These are phyloP conservation scores for Sclerotiophoma versabilis DNA, from an alignment of 2,329 filamentous ascomycete genomes.

Conservation along the genomic window DNA sequence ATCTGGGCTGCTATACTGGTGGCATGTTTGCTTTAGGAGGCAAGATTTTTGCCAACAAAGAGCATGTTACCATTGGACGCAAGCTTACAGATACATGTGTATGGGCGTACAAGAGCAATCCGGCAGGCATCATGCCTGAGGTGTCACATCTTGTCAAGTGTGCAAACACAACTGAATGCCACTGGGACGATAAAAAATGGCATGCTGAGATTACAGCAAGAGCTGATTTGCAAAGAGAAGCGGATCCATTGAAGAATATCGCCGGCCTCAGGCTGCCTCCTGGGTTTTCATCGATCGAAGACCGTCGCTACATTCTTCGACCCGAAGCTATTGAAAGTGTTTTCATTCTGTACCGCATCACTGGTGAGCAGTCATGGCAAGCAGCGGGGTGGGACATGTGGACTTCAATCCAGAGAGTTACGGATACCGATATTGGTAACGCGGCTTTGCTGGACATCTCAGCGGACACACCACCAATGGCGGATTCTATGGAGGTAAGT, in stretches of 20 bases:
- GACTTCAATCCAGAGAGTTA: slow-evolving; percentile 52
- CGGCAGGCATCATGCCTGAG: slow-evolving; percentile 69
- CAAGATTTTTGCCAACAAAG: slow-evolving; percentile 62
- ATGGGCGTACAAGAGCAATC: slow-evolving; percentile 66
- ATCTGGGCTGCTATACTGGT: slow-evolving; percentile 67
- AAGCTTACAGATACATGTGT: slow-evolving; percentile 67
- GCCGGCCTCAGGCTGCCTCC: slow-evolving; percentile 50
- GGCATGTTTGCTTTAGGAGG: slow-evolving; percentile 69
- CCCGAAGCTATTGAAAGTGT: slow-evolving; percentile 69
- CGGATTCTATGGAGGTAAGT: slow-evolving; percentile 56
- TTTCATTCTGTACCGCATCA: slow-evolving; percentile 67
- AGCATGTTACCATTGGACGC: slow-evolving; percentile 62
- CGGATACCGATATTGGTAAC: slow-evolving; percentile 55
- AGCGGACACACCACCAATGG: slow-evolving; percentile 45
- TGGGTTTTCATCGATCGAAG: slow-evolving; percentile 54
- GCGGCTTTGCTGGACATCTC: slow-evolving; percentile 55
- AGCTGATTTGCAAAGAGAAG: slow-evolving; percentile 32
- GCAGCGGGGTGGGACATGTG: slow-evolving; percentile 61
- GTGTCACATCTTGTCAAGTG: slow-evolving; percentile 62
- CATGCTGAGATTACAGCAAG: slow-evolving; percentile 48
- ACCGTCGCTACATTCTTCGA: slow-evolving; percentile 57
- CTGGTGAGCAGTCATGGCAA: slow-evolving; percentile 58
- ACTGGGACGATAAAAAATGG: slow-evolving; percentile 63
- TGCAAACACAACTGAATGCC: slow-evolving; percentile 50
- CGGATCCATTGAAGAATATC: slow-evolving; percentile 46